These are phyloP conservation scores for Zizania latifolia DNA, from an alignment of 176 grass and related monocot species.

Conservation along the genomic window DNA sequence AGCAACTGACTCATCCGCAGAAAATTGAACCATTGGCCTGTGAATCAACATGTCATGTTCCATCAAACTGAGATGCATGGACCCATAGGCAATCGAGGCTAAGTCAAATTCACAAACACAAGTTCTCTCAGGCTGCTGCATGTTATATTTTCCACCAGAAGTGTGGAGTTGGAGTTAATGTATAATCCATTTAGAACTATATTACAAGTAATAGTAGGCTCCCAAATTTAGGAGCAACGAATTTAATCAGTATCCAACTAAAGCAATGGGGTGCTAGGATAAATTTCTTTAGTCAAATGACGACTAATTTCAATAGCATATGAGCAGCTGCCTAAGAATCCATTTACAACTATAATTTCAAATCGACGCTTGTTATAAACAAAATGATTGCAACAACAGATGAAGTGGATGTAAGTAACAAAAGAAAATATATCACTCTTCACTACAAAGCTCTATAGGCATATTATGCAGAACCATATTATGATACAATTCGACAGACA, in stretches of 20 bases:
- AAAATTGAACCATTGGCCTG: conserved; percentile 90
- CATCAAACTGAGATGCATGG: not conserved
- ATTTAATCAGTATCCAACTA: not conserved
- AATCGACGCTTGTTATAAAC: not conserved
- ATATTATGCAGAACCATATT: not conserved
- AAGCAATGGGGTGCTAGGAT: not conserved
- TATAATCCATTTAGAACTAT: not conserved
- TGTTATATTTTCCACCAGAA: not conserved
- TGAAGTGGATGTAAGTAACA: not conserved
- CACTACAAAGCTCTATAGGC: not conserved
- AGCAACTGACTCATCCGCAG: conserved; percentile 74
- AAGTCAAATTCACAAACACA: conserved; percentile 15
- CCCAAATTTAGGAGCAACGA: not conserved
- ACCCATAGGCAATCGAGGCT: not conserved
- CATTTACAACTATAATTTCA: not conserved
- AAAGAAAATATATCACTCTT: not conserved
- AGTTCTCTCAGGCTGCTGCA: not conserved
- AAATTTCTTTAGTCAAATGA: not conserved
- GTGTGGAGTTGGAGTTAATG: not conserved
- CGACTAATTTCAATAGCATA: not conserved
- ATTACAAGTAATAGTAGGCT: not conserved
- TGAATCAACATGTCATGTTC: conserved; percentile 36
- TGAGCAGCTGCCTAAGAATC: not conserved
- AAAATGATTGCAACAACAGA: not conserved
- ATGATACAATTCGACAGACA: not conserved